A percentile compares a stretch with the other conserved stretches of the same genome.
phyloP scores from a whole-genome alignment of 2,329 filamentous ascomycete species.

The Camillea tinctor region DNA sequence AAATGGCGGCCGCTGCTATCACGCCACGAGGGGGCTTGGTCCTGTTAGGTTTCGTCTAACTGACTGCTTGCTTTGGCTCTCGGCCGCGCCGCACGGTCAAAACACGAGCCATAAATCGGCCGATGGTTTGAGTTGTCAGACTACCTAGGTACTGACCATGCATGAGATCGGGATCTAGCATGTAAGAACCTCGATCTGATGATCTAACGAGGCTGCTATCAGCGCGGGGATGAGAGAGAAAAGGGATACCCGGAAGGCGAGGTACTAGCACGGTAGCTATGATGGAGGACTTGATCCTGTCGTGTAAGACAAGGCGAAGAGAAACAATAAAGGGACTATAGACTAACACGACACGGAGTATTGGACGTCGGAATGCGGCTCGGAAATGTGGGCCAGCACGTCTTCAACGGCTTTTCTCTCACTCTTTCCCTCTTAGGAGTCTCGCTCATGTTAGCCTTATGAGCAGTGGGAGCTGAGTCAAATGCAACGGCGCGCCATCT shows the following conservation, averaged over 20 bases:
- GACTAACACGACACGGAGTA: not conserved
- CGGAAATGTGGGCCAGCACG: not conserved
- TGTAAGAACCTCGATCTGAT: slow-evolving; percentile 18
- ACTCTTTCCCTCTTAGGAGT: not conserved
- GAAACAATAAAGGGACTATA: not conserved
- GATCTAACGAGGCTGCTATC: not conserved
- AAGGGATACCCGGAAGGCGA: not conserved
- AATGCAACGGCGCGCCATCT: not conserved
- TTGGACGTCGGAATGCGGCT: slow-evolving; percentile 1
- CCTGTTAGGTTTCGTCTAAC: not conserved
- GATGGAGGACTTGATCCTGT: not conserved
- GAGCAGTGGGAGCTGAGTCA: not conserved
- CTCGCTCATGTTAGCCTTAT: not conserved
- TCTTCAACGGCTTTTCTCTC: not conserved
- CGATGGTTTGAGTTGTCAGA: not conserved
- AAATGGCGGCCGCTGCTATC: not conserved
- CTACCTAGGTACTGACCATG: slow-evolving; percentile 17
- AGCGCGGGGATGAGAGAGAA: not conserved
- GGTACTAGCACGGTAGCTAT: not conserved
- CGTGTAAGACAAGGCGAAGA: not conserved
- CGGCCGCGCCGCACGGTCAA: not conserved
- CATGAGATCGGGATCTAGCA: slow-evolving; percentile 27
- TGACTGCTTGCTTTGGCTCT: not conserved
- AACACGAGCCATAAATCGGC: not conserved
- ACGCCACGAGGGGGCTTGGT: not conserved